Percentiles rank a stretch among this genome's conserved stretches.
Evolutionary conservation across 2,329 filamentous ascomycete genomes (phyloP).

Genomic region (Cladosporium sp.): DNA sequence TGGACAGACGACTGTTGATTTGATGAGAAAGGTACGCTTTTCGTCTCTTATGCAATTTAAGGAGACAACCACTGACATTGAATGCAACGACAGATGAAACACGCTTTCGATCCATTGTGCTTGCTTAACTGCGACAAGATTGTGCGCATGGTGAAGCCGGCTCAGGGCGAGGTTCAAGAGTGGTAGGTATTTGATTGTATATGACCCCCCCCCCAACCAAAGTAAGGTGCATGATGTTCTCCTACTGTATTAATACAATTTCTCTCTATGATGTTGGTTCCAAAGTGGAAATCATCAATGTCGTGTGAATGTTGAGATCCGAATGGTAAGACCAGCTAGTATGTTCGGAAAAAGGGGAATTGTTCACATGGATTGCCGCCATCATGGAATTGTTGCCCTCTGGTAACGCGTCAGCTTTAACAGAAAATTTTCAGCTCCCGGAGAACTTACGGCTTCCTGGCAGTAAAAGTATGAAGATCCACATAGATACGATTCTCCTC

Average conservation of each 20-base stretch:
- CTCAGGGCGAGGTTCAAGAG: slow-evolving; percentile 48
- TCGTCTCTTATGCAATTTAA: background rate
- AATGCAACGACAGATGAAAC: slow-evolving; percentile 64
- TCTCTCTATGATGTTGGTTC: background rate
- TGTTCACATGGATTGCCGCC: background rate
- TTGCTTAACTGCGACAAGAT: slow-evolving; percentile 66
- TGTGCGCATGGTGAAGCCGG: slow-evolving; percentile 55
- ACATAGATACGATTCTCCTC: background rate
- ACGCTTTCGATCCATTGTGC: slow-evolving; percentile 73
- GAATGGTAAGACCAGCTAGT: background rate
- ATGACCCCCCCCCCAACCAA: background rate
- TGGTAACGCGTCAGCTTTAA: background rate
- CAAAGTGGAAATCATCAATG: background rate
- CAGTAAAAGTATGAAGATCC: background rate
- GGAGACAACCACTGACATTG: background rate
- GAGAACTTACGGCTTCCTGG: background rate
- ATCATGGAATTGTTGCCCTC: background rate
- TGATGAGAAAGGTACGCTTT: slow-evolving; percentile 71
- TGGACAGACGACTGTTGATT: slow-evolving; percentile 71
- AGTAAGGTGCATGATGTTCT: background rate
- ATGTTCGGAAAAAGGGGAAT: no score
- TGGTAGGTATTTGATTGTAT: slow-evolving; percentile 33
- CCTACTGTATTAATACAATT: background rate
- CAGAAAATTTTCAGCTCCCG: background rate
- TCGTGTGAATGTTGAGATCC: background rate